Conservation (phyloP, 768 basidiomycete species). For the Lactarius vividus region DNA sequence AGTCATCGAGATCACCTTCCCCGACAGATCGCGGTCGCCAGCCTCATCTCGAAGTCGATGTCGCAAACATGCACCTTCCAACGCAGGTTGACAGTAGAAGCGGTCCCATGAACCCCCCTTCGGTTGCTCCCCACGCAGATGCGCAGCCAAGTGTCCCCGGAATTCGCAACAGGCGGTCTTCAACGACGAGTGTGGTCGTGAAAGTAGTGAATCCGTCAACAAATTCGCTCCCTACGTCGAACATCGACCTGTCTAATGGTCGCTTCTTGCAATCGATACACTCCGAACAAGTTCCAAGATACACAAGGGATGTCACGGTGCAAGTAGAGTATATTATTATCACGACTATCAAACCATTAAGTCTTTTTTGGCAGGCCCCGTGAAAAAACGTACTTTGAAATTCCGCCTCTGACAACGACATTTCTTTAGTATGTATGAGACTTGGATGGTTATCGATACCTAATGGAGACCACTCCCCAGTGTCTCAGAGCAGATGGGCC, state of each 20-base stretch:
- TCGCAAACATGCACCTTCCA: not conserved
- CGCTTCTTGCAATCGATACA: slow-evolving; percentile 3
- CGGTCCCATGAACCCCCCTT: not conserved
- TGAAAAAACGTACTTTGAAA: not conserved
- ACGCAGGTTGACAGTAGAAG: not conserved
- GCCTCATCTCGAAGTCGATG: not conserved
- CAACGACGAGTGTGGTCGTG: not conserved
- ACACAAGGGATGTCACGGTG: slow-evolving; percentile 9
- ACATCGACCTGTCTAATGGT: not conserved
- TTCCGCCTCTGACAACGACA: slow-evolving; percentile 3
- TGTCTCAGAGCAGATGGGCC: not conserved
- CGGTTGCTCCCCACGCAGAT: not conserved
- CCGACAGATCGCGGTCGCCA: not conserved
- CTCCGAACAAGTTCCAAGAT: slow-evolving; percentile 21
- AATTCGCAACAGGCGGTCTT: slow-evolving; percentile 2
- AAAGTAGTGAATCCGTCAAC: slow-evolving; percentile 7
- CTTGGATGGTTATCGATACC: not conserved
- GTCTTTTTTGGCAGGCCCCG: slow-evolving; percentile 8
- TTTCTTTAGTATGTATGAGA: slow-evolving; percentile 13
- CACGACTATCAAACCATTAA: not conserved
- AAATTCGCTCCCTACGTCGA: not conserved
- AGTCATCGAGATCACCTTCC: not conserved
- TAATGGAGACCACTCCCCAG: not conserved
- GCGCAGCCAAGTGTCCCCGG: not conserved
- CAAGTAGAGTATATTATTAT: not conserved